These are phyloP conservation scores for Pseudocercospora cruenta DNA, from an alignment of 2,329 filamentous ascomycete species.

Conservation along the genomic window DNA sequence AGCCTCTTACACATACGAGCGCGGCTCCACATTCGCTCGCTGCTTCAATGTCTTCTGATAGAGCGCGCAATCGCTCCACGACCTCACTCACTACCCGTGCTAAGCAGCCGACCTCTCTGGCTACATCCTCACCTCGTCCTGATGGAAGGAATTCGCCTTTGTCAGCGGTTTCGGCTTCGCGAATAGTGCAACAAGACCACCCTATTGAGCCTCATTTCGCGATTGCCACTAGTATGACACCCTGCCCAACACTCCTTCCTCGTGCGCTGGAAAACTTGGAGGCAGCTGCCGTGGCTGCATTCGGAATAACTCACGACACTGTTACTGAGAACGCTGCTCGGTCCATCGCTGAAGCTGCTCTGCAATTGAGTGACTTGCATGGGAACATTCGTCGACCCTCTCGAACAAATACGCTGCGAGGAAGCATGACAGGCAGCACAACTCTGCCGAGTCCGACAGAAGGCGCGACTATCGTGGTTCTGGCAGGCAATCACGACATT, in stretches of 20 bases:
- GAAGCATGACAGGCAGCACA: slow-evolving; percentile 59
- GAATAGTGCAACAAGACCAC: slow-evolving; percentile 28
- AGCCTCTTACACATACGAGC: slow-evolving; percentile 38
- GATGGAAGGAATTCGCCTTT: slow-evolving; percentile 37
- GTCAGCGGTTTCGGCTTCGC: slow-evolving; percentile 31
- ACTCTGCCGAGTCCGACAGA: slow-evolving; percentile 51
- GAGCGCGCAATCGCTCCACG: slow-evolving; percentile 30
- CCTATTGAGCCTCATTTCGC: slow-evolving; percentile 49
- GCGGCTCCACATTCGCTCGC: slow-evolving; percentile 33
- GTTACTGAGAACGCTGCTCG: slow-evolving; percentile 90
- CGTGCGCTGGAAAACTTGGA: slow-evolving; percentile 91
- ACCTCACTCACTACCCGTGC: slow-evolving; percentile 29
- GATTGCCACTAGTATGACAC: slow-evolving; percentile 57
- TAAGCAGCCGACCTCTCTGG: slow-evolving; percentile 28
- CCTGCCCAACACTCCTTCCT: slow-evolving; percentile 64
- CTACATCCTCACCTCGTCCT: slow-evolving; percentile 34
- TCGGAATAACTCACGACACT: slow-evolving; percentile 84
- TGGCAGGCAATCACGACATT: slow-evolving; percentile 95
- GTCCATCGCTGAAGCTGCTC: slow-evolving; percentile 81
- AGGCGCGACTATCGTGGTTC: slow-evolving; percentile 66
- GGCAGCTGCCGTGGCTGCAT: slow-evolving; percentile 83
- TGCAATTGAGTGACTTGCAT: slow-evolving; percentile 45
- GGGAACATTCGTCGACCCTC: slow-evolving; percentile 32
- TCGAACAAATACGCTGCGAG: slow-evolving; percentile 57
- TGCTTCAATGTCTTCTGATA: slow-evolving; percentile 36